phyloP scores from a whole-genome alignment of 2,329 filamentous ascomycete species.

The Trichoderma polysporum region DNA sequence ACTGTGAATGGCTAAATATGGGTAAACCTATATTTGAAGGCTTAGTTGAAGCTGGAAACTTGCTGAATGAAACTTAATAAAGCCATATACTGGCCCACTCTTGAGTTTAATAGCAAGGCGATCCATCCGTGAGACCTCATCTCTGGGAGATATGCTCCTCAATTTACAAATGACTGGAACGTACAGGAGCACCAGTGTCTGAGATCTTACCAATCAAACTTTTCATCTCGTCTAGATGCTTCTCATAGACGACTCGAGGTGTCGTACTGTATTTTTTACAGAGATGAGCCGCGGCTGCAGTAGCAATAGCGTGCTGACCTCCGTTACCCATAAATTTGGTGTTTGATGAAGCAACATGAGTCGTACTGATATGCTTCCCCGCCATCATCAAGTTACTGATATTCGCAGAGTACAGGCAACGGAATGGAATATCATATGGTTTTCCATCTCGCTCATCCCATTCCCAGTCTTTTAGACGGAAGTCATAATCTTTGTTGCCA shows the following conservation, averaged over 20 bases:
- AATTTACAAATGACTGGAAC: not conserved
- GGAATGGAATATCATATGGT: conserved; percentile 1
- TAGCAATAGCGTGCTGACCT: not conserved
- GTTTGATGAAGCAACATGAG: not conserved
- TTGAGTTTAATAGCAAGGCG: not conserved
- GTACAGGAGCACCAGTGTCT: not conserved
- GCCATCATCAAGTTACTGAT: not conserved
- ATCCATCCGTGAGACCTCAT: not conserved
- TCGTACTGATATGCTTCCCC: conserved; percentile 1
- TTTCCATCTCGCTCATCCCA: conserved; percentile 1
- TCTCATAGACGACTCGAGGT: not conserved
- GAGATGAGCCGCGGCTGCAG: not conserved
- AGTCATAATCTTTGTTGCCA: not conserved
- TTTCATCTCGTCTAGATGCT: not conserved
- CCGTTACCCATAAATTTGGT: conserved; percentile 5
- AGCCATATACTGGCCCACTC: not conserved
- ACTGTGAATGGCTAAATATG: not conserved
- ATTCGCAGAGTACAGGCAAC: not conserved
- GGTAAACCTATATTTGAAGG: not conserved
- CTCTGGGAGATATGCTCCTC: not conserved
- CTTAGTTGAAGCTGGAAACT: not conserved
- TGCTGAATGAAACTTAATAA: not conserved
- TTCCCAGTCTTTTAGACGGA: not conserved
- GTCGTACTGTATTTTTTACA: not conserved
- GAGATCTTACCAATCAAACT: not conserved